Base-by-base conservation (phyloP, 306 rosid genomes). In the Sicyos edulis region DNA sequence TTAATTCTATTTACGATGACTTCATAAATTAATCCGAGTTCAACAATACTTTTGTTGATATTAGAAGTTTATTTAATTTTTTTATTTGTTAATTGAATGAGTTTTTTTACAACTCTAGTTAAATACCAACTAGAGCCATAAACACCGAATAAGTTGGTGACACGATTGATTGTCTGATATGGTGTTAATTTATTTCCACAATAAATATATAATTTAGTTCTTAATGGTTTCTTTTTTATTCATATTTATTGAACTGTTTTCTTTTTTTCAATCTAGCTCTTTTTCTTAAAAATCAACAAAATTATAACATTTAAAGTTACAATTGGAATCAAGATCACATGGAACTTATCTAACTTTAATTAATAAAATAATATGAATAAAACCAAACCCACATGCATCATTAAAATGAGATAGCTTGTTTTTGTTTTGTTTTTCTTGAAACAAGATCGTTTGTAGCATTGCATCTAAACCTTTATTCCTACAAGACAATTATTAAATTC, bases 351-450 rank as follows among this genome's bases (percentile, higher is more conserved):
- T 66, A 40, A 11, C 37, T 45, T 19, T 65, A 19, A 44, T 65
- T 44, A 42, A 10, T 42, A 42, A 65, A 42, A 40, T 16, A 65
- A 42, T 5, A 13, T 44, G 54, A 45, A 66, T 45, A 66, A 45
- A 20, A 20, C 72, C 72, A 45, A 66, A 45, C 72, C 47, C 54
- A 66, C 55, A 66, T 66, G 71, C 32, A 65, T 65, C 54, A 42
- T n/a, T 22, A 57, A 65, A 65, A 29, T 65, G 10, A 42, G 71
- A 32, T 32, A 3, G 37, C 5, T 32, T 32, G 37, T 32, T 32
- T 32, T 32, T 32, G 37, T 32, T 32, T 32, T 32, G 37, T 32
- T 32, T 32, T 32, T 32, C 37, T 32, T 32, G 37, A 32, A 32
- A 32, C 37, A 32, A 32, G 5, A n/a, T 65, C 4, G n/a, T 65